Evolutionary conservation across 2,329 filamentous ascomycete genomes (phyloP).

Genomic region (Blastomyces gilchristii): DNA sequence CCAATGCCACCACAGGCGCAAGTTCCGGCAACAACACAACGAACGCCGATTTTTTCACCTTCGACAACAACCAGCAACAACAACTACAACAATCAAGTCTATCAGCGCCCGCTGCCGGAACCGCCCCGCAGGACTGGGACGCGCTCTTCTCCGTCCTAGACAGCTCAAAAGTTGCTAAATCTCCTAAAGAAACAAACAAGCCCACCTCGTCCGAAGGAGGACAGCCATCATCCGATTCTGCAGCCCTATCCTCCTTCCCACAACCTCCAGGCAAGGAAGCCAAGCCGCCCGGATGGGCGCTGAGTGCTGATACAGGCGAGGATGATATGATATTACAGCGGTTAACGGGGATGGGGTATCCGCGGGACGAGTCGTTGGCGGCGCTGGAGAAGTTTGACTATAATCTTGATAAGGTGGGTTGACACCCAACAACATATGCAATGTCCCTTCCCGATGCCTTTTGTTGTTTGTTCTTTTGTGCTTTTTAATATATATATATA

Average conservation of each 20-base stretch:
- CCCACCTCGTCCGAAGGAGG: not conserved
- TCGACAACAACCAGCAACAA: constrained; percentile 22
- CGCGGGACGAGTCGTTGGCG: constrained; percentile 58
- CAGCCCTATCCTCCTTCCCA: constrained; percentile 9
- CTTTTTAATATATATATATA: not conserved
- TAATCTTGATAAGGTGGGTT: constrained; percentile 79
- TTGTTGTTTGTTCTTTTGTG: not conserved
- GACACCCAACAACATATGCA: no score
- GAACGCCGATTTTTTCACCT: constrained; percentile 33
- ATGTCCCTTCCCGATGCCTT: not conserved
- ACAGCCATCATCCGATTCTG: not conserved
- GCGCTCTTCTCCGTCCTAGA: constrained; percentile 80
- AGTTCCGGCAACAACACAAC: constrained; percentile 16
- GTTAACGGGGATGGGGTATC: constrained; percentile 81
- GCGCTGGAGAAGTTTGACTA: constrained; percentile 94
- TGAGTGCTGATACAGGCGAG: constrained; percentile 65
- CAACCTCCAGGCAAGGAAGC: constrained; percentile 17
- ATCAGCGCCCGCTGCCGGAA: constrained; percentile 31
- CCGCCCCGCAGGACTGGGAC: constrained; percentile 71
- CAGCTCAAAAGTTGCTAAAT: constrained; percentile 28
- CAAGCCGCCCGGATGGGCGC: constrained; percentile 50
- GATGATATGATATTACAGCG: constrained; percentile 89
- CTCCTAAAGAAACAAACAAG: not conserved
- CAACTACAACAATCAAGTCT: constrained; percentile 19
- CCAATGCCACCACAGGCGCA: constrained; percentile 10